Evolutionary conservation across 352 stramenopile genomes (phyloP).

Genomic region (Blastocystis sp.): DNA sequence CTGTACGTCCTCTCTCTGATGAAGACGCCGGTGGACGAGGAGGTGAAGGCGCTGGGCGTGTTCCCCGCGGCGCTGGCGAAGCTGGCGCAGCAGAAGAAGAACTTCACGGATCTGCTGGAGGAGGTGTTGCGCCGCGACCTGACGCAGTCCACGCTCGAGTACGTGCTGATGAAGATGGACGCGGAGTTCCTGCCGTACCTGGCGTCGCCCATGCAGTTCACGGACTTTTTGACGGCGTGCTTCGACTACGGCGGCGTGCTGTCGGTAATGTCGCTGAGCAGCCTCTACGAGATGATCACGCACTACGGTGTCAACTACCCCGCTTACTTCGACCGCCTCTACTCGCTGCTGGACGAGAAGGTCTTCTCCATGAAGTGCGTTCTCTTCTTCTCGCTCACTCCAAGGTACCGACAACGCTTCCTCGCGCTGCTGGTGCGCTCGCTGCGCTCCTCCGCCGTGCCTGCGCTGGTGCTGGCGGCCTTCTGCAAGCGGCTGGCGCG

Average conservation of each 20-base stretch:
- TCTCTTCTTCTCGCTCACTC: not conserved
- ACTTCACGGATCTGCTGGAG: slow-evolving; percentile 9
- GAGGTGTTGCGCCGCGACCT: slow-evolving; percentile 1
- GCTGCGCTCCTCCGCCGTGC: slow-evolving; percentile 81
- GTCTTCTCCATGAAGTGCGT: slow-evolving; percentile 59
- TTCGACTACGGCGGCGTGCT: slow-evolving; percentile 80
- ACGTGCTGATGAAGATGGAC: slow-evolving; percentile 77
- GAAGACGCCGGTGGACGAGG: slow-evolving; percentile 18
- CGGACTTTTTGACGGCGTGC: slow-evolving; percentile 83
- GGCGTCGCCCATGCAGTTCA: slow-evolving; percentile 78
- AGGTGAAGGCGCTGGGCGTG: not conserved
- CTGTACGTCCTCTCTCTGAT: slow-evolving; percentile 56
- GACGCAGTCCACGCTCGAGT: slow-evolving; percentile 22
- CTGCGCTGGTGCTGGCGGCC: slow-evolving; percentile 80
- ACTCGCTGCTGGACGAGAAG: slow-evolving; percentile 74
- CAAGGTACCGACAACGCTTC: slow-evolving; percentile 74
- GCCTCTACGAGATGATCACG: slow-evolving; percentile 82
- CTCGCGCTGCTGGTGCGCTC: slow-evolving; percentile 81
- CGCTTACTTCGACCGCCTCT: slow-evolving; percentile 84
- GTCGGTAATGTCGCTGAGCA: slow-evolving; percentile 81
- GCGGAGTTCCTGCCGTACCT: slow-evolving; percentile 83
- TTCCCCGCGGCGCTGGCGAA: not conserved
- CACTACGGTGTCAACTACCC: slow-evolving; percentile 85
- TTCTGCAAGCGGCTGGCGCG: slow-evolving; percentile 77
- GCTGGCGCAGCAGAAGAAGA: slow-evolving; percentile 8